phyloP scores from a whole-genome alignment of 2,329 filamentous ascomycete species.

The Dactylellina sp. region DNA sequence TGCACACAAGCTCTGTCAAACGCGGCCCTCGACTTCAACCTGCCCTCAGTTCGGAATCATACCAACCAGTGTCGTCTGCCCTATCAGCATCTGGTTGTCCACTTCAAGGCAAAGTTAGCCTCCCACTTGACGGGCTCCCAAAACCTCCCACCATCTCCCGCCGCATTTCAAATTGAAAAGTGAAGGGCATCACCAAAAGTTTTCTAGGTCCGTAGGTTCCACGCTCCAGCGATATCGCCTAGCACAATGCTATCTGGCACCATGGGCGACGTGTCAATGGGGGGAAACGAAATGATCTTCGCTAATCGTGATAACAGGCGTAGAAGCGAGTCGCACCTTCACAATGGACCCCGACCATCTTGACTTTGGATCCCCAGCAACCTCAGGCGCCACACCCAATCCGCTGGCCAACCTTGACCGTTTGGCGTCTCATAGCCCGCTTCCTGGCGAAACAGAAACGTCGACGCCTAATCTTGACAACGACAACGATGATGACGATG shows the following conservation, averaged over 20 bases:
- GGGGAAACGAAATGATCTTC: not conserved
- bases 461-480: constrained; percentile 53
- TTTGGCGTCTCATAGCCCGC: constrained; percentile 50
- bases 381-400: constrained; percentile 49
- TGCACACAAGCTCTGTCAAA: too few relatives aligned
- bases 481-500: constrained; percentile 57
- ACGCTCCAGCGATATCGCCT: too few relatives aligned
- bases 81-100: too few relatives aligned
- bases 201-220: too few relatives aligned
- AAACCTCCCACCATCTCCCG: too few relatives aligned
- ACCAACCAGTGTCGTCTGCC: too few relatives aligned
- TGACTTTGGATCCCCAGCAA: constrained; percentile 49
- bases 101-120: too few relatives aligned
- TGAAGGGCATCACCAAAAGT: too few relatives aligned
- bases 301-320: not conserved
- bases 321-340: constrained; percentile 5
- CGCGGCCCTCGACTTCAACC: too few relatives aligned
- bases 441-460: constrained; percentile 53
- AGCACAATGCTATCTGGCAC: not conserved
- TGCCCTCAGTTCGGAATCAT: not conserved
- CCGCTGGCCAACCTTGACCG: constrained; percentile 52
- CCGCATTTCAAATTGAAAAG: too few relatives aligned
- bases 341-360: constrained; percentile 50
- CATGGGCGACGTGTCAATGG: not conserved
- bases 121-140: too few relatives aligned